These are phyloP conservation scores for Magnolia changhungtana DNA, from an alignment of 164 flowering plant species.

Conservation along the genomic window DNA sequence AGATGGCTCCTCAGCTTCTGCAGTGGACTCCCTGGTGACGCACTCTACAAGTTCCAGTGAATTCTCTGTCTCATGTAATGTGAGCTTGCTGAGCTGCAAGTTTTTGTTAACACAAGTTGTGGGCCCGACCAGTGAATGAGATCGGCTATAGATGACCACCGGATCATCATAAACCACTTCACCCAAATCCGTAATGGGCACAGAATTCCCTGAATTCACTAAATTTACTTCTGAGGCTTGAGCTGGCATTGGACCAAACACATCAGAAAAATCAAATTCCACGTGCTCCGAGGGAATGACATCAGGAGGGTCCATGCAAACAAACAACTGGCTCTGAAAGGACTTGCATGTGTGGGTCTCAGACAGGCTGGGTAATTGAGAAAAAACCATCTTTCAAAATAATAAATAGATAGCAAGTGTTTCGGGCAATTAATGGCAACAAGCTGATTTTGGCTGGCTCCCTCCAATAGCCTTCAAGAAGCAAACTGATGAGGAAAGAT, in stretches of 20 bases:
- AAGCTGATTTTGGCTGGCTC: slow-evolving; percentile 18
- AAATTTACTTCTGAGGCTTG: slow-evolving; percentile 32
- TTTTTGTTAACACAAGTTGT: slow-evolving; percentile 51
- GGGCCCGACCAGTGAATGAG: slow-evolving; percentile 81
- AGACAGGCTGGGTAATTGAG: slow-evolving; percentile 38
- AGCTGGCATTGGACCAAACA: slow-evolving; percentile 69
- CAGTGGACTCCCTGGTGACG: slow-evolving; percentile 21
- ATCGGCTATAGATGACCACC: slow-evolving; percentile 49
- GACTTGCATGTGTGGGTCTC: slow-evolving; percentile 24
- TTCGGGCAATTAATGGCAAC: slow-evolving; percentile 3
- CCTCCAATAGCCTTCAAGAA: slow-evolving; percentile 17
- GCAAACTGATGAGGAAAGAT: slow-evolving; percentile 36
- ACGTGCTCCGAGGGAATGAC: slow-evolving; percentile 29
- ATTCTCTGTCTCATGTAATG: slow-evolving; percentile 43
- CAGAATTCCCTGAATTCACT: slow-evolving; percentile 20
- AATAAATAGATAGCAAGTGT: not conserved
- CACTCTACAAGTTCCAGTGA: slow-evolving; percentile 37
- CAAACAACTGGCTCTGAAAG: slow-evolving; percentile 30
- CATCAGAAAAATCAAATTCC: slow-evolving; percentile 83
- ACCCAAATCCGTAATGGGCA: slow-evolving; percentile 18
- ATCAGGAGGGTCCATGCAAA: slow-evolving; percentile 38
- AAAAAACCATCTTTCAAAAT: slow-evolving; percentile 55
- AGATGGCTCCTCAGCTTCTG: slow-evolving; percentile 27
- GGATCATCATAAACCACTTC: slow-evolving; percentile 56
- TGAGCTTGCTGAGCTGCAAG: slow-evolving; percentile 50